These are phyloP conservation scores for Dillenia turbinata DNA, from an alignment of 164 flowering plant genomes.

Conservation along the genomic window DNA sequence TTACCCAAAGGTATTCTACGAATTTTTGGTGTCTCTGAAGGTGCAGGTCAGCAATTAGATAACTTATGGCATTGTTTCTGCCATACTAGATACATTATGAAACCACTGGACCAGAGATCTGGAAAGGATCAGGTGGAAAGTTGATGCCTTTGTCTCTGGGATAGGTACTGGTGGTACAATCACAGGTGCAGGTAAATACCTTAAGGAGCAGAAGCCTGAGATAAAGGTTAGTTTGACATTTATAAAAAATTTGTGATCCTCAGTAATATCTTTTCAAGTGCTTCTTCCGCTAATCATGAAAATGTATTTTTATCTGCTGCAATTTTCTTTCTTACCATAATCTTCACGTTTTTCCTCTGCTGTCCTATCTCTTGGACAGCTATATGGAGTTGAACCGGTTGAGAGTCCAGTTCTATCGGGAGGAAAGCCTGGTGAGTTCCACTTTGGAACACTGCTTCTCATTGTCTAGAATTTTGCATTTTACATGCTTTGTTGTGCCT, in stretches of 20 bases:
- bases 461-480: too few relatives aligned
- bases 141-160: slow-evolving; percentile 73
- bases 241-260: not conserved
- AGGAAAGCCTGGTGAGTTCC: slow-evolving; percentile 75
- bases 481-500: too few relatives aligned
- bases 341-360: not conserved
- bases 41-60: not conserved
- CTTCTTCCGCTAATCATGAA: not conserved
- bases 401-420: slow-evolving; percentile 80
- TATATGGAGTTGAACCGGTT: slow-evolving; percentile 75
- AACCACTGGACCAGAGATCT: slow-evolving; percentile 88
- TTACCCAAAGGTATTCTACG: slow-evolving; percentile 54
- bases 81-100: slow-evolving; percentile 64
- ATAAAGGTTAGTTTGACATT: slow-evolving; percentile 46
- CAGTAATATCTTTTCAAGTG: not conserved
- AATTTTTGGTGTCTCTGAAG: not conserved
- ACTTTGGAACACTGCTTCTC: not conserved
- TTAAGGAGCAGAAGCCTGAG: slow-evolving; percentile 63
- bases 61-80: not conserved
- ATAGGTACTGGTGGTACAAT: slow-evolving; percentile 90
- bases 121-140: slow-evolving; percentile 68
- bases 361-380: slow-evolving; percentile 25
- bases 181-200: slow-evolving; percentile 68
- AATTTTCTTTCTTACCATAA: not conserved
- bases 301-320: not conserved